phyloP scores from a whole-genome alignment of 2,329 filamentous ascomycete genomes.

The Aureobasidium subglaciale region DNA sequence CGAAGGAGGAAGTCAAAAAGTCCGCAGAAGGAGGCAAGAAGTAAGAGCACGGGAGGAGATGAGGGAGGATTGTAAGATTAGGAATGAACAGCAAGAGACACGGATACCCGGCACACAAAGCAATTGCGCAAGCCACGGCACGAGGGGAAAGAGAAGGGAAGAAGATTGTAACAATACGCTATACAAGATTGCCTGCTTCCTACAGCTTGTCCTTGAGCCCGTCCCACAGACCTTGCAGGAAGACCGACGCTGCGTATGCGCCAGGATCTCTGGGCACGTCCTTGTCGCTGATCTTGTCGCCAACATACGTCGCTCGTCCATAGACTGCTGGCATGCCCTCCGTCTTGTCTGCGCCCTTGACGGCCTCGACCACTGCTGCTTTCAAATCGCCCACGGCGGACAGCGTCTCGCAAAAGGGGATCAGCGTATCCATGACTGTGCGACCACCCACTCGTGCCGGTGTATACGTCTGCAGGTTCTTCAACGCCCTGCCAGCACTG shows the following conservation, averaged over 20 bases:
- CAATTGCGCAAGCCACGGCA: neutral
- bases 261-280: conserved; percentile 31
- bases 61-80: neutral
- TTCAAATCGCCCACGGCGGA: conserved; percentile 21
- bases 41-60: neutral
- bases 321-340: conserved; percentile 31
- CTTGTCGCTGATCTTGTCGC: conserved; percentile 23
- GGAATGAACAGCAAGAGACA: neutral
- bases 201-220: conserved; percentile 18
- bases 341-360: conserved; percentile 29
- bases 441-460: conserved; percentile 29
- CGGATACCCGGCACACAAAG: neutral
- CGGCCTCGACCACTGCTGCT: conserved; percentile 27
- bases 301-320: conserved; percentile 32
- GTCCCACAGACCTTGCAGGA: conserved; percentile 27
- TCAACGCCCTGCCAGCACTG: conserved; percentile 33
- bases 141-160: neutral
- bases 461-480: conserved; percentile 36
- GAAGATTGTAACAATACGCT: neutral
- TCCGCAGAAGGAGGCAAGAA: neutral
- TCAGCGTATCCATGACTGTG: conserved; percentile 34
- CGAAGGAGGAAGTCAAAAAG: neutral
- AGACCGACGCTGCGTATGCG: conserved; percentile 31
- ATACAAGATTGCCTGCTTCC: neutral
- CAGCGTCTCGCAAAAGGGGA: conserved; percentile 32